Evolutionary conservation across 352 stramenopile genomes (phyloP).

Genomic region (Phytopythium helicoides): DNA sequence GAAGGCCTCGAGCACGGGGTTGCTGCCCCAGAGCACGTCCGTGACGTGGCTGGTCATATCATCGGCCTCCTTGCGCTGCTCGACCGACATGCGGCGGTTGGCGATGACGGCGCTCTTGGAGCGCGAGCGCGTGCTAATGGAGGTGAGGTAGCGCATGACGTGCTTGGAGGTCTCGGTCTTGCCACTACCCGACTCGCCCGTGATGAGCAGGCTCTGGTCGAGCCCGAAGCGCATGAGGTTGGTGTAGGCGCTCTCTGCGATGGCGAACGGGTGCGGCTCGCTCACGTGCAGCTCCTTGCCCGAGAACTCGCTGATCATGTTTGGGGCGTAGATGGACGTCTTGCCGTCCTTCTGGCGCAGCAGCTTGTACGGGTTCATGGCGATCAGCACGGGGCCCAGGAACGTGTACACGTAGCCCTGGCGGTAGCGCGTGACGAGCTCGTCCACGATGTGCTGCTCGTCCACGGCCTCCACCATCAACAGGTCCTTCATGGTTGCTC

Average conservation of each 20-base stretch:
- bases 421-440: conserved; percentile 76
- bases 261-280: conserved; percentile 81
- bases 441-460: conserved; percentile 71
- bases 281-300: conserved; percentile 81
- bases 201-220: conserved; percentile 87
- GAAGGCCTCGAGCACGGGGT: conserved; percentile 83
- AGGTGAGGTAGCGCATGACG: conserved; percentile 94
- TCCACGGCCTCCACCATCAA: conserved; percentile 78
- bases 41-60: conserved; percentile 70
- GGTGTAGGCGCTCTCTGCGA: conserved; percentile 87
- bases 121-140: conserved; percentile 66
- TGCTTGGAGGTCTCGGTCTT: conserved; percentile 97
- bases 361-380: conserved; percentile 90
- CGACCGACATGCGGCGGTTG: conserved; percentile 75
- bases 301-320: conserved; percentile 77
- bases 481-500: conserved; percentile 59
- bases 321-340: conserved; percentile 72
- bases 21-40: conserved; percentile 75
- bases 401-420: conserved; percentile 90
- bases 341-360: conserved; percentile 56
- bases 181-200: conserved; percentile 82
- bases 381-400: conserved; percentile 87
- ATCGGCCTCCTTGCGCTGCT: conserved; percentile 69
- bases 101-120: conserved; percentile 70
- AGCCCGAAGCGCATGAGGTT: conserved; percentile 86